These are phyloP conservation scores for Xylaria palmicola DNA, from an alignment of 495 filamentous ascomycete species.

Conservation along the genomic window DNA sequence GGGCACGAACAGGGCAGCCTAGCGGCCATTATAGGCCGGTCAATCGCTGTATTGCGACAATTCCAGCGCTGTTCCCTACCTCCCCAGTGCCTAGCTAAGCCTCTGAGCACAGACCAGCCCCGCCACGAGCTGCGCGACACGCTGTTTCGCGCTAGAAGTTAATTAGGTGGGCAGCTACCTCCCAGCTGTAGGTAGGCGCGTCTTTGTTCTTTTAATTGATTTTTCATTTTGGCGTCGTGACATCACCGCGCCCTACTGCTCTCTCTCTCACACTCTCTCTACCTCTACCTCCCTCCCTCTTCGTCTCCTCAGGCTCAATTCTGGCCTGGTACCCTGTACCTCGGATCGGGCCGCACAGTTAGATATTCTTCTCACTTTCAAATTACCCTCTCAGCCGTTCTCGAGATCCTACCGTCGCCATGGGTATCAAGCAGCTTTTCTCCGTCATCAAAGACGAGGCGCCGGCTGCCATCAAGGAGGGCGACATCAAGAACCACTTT, in stretches of 20 bases:
- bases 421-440: constrained; percentile 93
- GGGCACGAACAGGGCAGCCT: too few species aligned
- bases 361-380: too few species aligned
- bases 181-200: constrained; percentile 23
- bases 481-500: constrained; percentile 98
- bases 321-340: too few species aligned
- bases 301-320: too few species aligned
- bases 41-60: too few species aligned
- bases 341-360: too few species aligned
- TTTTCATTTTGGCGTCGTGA: constrained; percentile 30
- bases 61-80: background rate
- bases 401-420: constrained; percentile 37
- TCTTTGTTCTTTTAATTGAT: constrained; percentile 23
- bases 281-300: background rate
- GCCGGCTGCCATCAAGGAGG: constrained; percentile 89
- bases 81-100: background rate
- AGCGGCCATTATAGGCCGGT: too few species aligned
- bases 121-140: constrained; percentile 14
- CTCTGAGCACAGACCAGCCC: background rate
- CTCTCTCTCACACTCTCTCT: constrained; percentile 2
- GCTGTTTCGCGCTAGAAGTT: constrained; percentile 4
- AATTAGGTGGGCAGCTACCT: too few species aligned
- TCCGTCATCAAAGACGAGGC: constrained; percentile 88
- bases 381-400: too few species aligned
- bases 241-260: constrained; percentile 21